Conservation (phyloP, 148 eudicot species). For the Silene conica region DNA sequence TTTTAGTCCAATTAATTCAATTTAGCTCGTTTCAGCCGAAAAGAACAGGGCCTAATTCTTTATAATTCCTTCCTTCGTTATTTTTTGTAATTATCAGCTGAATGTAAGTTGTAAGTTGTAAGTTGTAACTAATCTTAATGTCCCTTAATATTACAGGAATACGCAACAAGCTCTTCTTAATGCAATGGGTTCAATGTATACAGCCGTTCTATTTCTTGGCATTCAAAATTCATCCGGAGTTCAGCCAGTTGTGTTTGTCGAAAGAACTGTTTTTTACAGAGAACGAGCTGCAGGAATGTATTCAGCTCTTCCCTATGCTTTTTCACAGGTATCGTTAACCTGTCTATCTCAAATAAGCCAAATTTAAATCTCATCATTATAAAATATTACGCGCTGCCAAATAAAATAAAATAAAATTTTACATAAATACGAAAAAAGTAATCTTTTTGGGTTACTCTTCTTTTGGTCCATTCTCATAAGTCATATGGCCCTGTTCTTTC, state of each 20-base stretch:
- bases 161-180: constrained; percentile 48
- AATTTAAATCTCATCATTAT: background rate
- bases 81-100: background rate
- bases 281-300: constrained; percentile 77
- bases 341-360: background rate
- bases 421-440: too few relatives aligned
- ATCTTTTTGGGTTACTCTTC: too few relatives aligned
- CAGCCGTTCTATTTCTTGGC: constrained; percentile 48
- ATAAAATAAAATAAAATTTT: too few relatives aligned
- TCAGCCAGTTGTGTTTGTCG: constrained; percentile 58
- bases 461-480: too few relatives aligned
- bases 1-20: too few relatives aligned
- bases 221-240: constrained; percentile 48
- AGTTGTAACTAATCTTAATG: background rate
- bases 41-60: too few relatives aligned
- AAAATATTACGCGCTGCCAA: too few relatives aligned
- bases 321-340: constrained; percentile 43
- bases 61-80: background rate
- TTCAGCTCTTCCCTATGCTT: constrained; percentile 60
- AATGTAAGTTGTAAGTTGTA: too few relatives aligned
- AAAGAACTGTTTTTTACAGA: constrained; percentile 61
- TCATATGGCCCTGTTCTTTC: too few relatives aligned
- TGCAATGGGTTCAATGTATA: constrained; percentile 68
- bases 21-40: too few relatives aligned
- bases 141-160: constrained; percentile 25